Percentiles rank a stretch among this genome's conserved stretches.
Evolutionary conservation across 2,329 filamentous ascomycete species (phyloP).

Genomic region (Apiospora rasikravindrae): DNA sequence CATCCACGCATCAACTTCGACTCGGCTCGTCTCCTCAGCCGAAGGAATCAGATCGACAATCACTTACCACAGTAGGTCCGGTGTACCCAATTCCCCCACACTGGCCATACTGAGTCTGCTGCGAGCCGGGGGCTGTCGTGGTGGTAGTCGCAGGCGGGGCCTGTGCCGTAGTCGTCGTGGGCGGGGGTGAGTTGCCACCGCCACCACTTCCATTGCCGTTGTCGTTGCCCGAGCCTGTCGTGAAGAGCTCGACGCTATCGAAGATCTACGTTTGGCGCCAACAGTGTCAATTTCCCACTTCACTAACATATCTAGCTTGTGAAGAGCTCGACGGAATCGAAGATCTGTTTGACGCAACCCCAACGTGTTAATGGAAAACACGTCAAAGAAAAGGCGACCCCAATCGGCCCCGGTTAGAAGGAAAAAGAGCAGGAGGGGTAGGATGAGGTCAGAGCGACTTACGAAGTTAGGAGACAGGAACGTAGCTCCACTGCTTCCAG

Average conservation of each 20-base stretch:
- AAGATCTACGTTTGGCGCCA: not conserved
- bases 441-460: slow-evolving; percentile 28
- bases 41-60: not conserved
- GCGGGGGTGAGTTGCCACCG: not conserved
- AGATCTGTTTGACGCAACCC: slow-evolving; percentile 31
- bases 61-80: slow-evolving; percentile 18
- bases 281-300: not conserved
- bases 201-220: slow-evolving; percentile 8
- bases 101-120: slow-evolving; percentile 17
- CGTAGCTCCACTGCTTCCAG: slow-evolving; percentile 59
- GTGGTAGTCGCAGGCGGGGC: slow-evolving; percentile 7
- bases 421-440: too few species aligned
- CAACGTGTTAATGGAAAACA: not conserved
- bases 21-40: not conserved
- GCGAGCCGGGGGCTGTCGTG: not conserved
- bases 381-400: not conserved
- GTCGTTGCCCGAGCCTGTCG: not conserved
- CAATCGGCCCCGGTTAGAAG: not conserved
- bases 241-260: slow-evolving; percentile 13
- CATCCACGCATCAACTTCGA: not conserved
- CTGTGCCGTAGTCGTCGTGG: slow-evolving; percentile 9
- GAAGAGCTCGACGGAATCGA: slow-evolving; percentile 43
- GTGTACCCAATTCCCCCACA: slow-evolving; percentile 19
- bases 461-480: slow-evolving; percentile 65
- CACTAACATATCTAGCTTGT: slow-evolving; percentile 17